Evolutionary conservation across 371 early-diverging fungal genomes (phyloP), one percentile per base, ranked within the genome.

Genomic region (Mucor circinelloides): DNA sequence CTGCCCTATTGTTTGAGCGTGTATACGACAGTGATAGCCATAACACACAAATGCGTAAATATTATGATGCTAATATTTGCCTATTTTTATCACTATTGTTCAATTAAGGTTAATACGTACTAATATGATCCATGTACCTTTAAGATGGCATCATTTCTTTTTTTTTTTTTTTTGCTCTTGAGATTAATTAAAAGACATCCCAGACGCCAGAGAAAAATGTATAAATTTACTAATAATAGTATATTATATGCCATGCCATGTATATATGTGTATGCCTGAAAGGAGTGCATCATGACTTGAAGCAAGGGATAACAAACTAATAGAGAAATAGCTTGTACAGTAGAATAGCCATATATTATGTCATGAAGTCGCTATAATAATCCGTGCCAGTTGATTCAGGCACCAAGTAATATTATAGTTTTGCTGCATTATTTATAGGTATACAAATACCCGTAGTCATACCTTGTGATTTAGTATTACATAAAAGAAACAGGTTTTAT

Each of bases 351-450:
- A 21, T 25, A 25, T 21, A 50, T 25, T 4, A 23, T 27, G 23
- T 27, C 19, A 27, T 61, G 32, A 31, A 31, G 17, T 17, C 5
- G 5, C 40, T 40, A 15, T 40, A n/a, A n/a, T n/a, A n/a, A n/a
- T 40, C 17, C 1, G 40, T 17, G 17, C 17, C 5, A 17, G 40
- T 3, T 15, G 3, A 40, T 40, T 40, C 17, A 40, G 40, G 40
- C 40, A 40, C 40, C 15, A 17, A 40, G 40, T 17, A 17, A 13
- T 40, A 17, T 40, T 17, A 40, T 40, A 38, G 10, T 38, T 38
- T 48, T 12, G n/a, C 30, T 40, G 60, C 38, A 61, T 67, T 67
- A 23, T 55, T 28, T 19, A 46, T 60, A 46, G 44, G 28, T 38
- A 57, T 58, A 17, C 32, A 38, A 63, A n/a, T 63, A 38, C 55